Percentiles rank a stretch among this genome's conserved stretches.
Evolutionary conservation across 345 rosid genomes (phyloP).

Genomic region (Aegle marmelos): DNA sequence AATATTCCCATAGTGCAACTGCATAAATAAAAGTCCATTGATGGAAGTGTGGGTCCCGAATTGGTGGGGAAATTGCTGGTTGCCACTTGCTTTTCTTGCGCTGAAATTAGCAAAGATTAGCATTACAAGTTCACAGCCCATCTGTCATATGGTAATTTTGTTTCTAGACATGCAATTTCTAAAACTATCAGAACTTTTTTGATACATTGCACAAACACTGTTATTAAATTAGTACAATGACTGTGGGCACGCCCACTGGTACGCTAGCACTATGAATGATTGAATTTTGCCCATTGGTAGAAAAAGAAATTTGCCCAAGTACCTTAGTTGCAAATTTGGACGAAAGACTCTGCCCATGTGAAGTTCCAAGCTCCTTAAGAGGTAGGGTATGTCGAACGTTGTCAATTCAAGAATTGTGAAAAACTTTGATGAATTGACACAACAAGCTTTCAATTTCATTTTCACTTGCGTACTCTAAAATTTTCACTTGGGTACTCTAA

Average conservation of each 20-base stretch:
- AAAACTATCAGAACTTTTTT: not conserved
- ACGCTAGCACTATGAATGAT: not conserved
- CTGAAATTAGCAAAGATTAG: not conserved
- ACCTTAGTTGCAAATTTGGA: not conserved
- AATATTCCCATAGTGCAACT: not conserved
- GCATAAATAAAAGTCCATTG: not conserved
- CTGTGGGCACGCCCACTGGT: not conserved
- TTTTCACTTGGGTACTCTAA: conserved; percentile 4
- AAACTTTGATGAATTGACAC: conserved; percentile 1
- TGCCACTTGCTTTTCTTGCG: not conserved
- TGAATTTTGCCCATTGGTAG: not conserved
- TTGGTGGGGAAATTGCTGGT: not conserved
- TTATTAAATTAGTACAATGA: not conserved
- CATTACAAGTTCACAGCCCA: not conserved
- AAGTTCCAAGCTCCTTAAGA: not conserved
- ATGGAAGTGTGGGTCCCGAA: not conserved
- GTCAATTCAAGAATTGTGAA: conserved; percentile 1
- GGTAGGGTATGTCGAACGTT: not conserved
- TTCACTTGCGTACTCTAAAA: conserved; percentile 7
- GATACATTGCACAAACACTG: not conserved
- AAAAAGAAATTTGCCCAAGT: not conserved
- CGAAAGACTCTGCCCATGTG: not conserved
- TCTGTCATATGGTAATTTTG: not conserved
- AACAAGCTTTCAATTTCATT: conserved; percentile 7
- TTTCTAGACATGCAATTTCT: not conserved